These are phyloP conservation scores for Diaporthe caulivora DNA, from an alignment of 2,329 filamentous ascomycete genomes.

Conservation along the genomic window DNA sequence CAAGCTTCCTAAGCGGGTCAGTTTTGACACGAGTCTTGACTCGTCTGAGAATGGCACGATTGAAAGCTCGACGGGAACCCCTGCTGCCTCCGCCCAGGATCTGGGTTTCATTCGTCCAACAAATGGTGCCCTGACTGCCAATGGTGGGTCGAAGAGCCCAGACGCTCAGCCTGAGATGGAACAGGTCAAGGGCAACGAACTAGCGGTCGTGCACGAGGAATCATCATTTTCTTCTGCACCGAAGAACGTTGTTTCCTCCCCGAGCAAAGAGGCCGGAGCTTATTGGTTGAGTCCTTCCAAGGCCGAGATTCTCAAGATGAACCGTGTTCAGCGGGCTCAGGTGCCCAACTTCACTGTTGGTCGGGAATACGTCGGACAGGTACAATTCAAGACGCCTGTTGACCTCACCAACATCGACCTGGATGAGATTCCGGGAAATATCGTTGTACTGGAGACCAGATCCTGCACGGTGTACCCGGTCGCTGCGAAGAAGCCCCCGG, in stretches of 20 bases:
- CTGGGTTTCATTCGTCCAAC: constrained; percentile 70
- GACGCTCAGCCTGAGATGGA: constrained; percentile 69
- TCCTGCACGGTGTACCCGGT: constrained; percentile 90
- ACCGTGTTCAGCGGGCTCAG: constrained; percentile 80
- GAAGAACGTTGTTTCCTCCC: constrained; percentile 43
- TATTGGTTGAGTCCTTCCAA: constrained; percentile 90
- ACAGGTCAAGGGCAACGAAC: constrained; percentile 79
- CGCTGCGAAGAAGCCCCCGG: constrained; percentile 80
- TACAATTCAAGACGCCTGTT: constrained; percentile 84
- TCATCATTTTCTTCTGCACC: constrained; percentile 55
- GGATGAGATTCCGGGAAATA: constrained; percentile 81
- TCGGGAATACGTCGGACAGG: constrained; percentile 82
- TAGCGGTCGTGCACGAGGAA: constrained; percentile 84
- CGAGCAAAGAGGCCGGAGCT: constrained; percentile 71
- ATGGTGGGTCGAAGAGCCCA: constrained; percentile 50
- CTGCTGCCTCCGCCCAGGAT: constrained; percentile 62
- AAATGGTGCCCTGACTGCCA: constrained; percentile 56
- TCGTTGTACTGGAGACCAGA: constrained; percentile 82
- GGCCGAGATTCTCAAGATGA: constrained; percentile 83
- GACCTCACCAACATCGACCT: constrained; percentile 85
- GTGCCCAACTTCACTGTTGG: constrained; percentile 85
- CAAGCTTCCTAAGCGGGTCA: constrained; percentile 86
- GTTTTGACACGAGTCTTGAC: constrained; percentile 81
- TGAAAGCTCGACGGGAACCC: constrained; percentile 55
- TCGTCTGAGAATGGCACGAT: constrained; percentile 54